A percentile compares a stretch with the other conserved stretches of the same genome.
phyloP scores from a whole-genome alignment of 202 grass and related monocot genomes.

The Saccharum hybrid region DNA sequence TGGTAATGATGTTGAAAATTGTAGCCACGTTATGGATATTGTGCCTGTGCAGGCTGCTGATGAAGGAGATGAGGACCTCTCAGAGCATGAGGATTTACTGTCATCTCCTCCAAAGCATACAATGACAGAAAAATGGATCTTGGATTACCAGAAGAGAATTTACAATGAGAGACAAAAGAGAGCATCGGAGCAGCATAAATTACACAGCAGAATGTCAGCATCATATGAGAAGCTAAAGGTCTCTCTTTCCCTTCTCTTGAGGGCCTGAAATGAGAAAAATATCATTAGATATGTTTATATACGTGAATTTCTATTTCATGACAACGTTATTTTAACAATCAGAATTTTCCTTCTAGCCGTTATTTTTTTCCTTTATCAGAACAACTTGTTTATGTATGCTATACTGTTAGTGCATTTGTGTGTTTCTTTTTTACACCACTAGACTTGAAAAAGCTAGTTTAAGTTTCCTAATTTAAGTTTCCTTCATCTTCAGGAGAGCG shows the following conservation, averaged over 20 bases:
- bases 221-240: conserved; percentile 91
- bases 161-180: conserved; percentile 67
- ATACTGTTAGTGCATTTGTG: not conserved
- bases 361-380: not conserved
- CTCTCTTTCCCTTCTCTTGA: conserved; percentile 13
- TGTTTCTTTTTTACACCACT: not conserved
- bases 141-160: conserved; percentile 84
- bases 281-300: conserved; percentile 5
- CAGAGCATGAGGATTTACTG: conserved; percentile 62
- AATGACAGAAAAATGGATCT: conserved; percentile 87
- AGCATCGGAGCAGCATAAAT: conserved; percentile 63
- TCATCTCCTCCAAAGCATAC: conserved; percentile 83
- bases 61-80: conserved; percentile 65
- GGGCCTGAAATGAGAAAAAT: conserved; percentile 2
- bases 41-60: conserved; percentile 62
- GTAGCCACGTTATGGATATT: conserved; percentile 42
- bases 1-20: conserved; percentile 59
- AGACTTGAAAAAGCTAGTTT: not conserved
- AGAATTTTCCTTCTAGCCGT: not conserved
- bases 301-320: conserved; percentile 29
- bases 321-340: not conserved
- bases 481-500: conserved; percentile 66
- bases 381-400: conserved; percentile 11
- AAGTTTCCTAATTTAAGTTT: conserved; percentile 14
- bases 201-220: conserved; percentile 63